phyloP scores from a whole-genome alignment of 768 basidiomycete genomes.

The Podaxis sp. region DNA sequence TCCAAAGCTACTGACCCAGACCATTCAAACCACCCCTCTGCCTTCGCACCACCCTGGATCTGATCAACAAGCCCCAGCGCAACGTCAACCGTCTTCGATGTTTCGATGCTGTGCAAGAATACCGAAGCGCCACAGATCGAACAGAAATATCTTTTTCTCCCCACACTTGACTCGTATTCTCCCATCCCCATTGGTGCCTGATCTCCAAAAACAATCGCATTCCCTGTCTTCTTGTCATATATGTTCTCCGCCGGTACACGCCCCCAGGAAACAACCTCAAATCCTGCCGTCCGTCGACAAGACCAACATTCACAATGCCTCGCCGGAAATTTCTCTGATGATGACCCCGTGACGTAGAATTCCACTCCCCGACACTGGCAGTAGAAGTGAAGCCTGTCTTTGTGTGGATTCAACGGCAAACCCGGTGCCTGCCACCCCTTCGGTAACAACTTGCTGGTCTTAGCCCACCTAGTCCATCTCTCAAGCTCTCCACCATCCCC shows the following conservation, averaged over 20 bases:
- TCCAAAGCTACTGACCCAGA: neutral
- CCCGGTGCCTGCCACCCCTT: slow-evolving; percentile 22
- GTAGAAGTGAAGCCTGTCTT: slow-evolving; percentile 20
- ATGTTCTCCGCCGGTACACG: slow-evolving; percentile 30
- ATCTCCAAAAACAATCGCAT: neutral
- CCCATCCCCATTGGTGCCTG: slow-evolving; percentile 23
- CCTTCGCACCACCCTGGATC: slow-evolving; percentile 23
- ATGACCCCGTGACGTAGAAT: slow-evolving; percentile 28
- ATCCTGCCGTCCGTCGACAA: slow-evolving; percentile 29
- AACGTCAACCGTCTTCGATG: slow-evolving; percentile 24
- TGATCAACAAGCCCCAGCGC: slow-evolving; percentile 31
- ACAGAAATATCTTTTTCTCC: slow-evolving; percentile 30
- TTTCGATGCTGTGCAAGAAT: slow-evolving; percentile 26
- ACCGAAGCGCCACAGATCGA: slow-evolving; percentile 29
- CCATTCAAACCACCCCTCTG: slow-evolving; percentile 29
- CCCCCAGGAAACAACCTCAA: slow-evolving; percentile 29
- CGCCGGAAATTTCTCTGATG: slow-evolving; percentile 28
- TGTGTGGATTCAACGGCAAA: slow-evolving; percentile 1
- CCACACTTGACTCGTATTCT: slow-evolving; percentile 30
- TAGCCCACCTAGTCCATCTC: slow-evolving; percentile 18
- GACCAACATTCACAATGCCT: slow-evolving; percentile 30
- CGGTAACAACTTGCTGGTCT: slow-evolving; percentile 22
- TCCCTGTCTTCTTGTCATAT: slow-evolving; percentile 13
- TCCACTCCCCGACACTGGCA: slow-evolving; percentile 29
- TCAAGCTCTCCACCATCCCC: slow-evolving; percentile 18